A percentile compares a stretch with the other conserved stretches of the same genome.
phyloP scores from a whole-genome alignment of 139 green algal genomes.

The Coccomyxa sp. region DNA sequence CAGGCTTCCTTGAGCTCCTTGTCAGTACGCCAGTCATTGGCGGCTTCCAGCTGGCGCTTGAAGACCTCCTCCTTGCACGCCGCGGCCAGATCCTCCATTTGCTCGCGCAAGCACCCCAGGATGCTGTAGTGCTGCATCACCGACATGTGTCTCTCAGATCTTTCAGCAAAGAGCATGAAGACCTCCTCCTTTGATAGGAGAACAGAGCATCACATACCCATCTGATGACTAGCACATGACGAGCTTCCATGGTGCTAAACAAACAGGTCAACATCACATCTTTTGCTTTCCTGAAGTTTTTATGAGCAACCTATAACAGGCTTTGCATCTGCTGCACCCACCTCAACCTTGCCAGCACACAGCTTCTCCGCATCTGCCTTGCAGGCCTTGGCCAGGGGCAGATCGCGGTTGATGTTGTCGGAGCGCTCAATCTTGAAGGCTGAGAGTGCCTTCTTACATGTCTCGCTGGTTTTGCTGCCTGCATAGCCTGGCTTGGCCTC shows the following conservation, averaged over 20 bases:
- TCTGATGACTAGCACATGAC: no score
- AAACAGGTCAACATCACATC: no score
- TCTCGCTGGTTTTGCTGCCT: conserved; percentile 4
- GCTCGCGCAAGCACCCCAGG: conserved; percentile 52
- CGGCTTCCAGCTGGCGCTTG: conserved; percentile 14
- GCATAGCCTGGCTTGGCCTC: conserved; percentile 12
- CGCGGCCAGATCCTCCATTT: conserved; percentile 11
- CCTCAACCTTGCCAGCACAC: conserved; percentile 39
- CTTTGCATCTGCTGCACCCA: neutral
- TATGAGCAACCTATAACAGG: no score
- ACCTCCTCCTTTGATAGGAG: no score
- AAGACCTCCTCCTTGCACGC: conserved; percentile 21
- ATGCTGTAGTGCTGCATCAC: conserved; percentile 37
- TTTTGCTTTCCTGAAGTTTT: no score
- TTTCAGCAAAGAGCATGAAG: no score
- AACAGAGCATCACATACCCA: no score
- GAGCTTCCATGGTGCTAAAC: no score
- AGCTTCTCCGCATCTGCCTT: conserved; percentile 52
- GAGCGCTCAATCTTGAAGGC: conserved; percentile 59
- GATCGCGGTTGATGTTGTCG: conserved; percentile 77
- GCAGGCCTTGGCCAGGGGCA: conserved; percentile 54
- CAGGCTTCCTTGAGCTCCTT: conserved; percentile 17
- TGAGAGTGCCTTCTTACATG: conserved; percentile 58
- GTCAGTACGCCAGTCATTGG: conserved; percentile 22
- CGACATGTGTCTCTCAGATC: no score